phyloP scores from a whole-genome alignment of 805 yeast species.

The Cyberlindnera lachancei region DNA sequence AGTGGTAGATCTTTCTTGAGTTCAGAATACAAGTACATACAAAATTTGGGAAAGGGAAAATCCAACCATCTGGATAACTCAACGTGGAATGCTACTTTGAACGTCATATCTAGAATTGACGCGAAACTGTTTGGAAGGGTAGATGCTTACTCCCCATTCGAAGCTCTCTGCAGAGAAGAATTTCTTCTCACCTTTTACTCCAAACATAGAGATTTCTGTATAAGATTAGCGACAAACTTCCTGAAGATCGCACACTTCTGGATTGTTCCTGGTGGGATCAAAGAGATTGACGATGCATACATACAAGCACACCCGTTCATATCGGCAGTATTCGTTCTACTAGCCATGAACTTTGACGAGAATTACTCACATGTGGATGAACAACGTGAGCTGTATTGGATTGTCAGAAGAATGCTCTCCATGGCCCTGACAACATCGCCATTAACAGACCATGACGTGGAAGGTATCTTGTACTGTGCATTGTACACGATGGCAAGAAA shows the following conservation, averaged over 20 bases:
- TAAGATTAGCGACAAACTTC: constrained; percentile 39
- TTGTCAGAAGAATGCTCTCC: constrained; percentile 44
- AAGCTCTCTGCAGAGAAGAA: constrained; percentile 31
- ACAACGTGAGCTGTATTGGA: constrained; percentile 38
- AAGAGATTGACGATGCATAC: constrained; percentile 36
- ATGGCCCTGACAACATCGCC: constrained; percentile 42
- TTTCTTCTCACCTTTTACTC: constrained; percentile 38
- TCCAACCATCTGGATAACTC: constrained; percentile 21
- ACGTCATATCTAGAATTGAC: constrained; percentile 31
- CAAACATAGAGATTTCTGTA: constrained; percentile 35
- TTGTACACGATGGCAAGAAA: constrained; percentile 48
- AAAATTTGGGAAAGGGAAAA: constrained; percentile 11
- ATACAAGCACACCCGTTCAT: constrained; percentile 47
- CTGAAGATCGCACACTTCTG: constrained; percentile 49
- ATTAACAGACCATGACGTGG: constrained; percentile 53
- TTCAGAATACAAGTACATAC: constrained; percentile 8
- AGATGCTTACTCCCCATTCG: constrained; percentile 23
- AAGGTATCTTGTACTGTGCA: constrained; percentile 48
- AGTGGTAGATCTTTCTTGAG: constrained; percentile 2
- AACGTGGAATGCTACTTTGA: constrained; percentile 28
- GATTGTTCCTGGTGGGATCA: constrained; percentile 58
- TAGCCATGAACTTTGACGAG: constrained; percentile 52
- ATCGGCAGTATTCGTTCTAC: constrained; percentile 33
- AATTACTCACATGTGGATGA: constrained; percentile 40
- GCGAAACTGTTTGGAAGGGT: constrained; percentile 29